These are phyloP conservation scores for Westerdykella sp. DNA, from an alignment of 2,329 filamentous ascomycete genomes.

Conservation along the genomic window DNA sequence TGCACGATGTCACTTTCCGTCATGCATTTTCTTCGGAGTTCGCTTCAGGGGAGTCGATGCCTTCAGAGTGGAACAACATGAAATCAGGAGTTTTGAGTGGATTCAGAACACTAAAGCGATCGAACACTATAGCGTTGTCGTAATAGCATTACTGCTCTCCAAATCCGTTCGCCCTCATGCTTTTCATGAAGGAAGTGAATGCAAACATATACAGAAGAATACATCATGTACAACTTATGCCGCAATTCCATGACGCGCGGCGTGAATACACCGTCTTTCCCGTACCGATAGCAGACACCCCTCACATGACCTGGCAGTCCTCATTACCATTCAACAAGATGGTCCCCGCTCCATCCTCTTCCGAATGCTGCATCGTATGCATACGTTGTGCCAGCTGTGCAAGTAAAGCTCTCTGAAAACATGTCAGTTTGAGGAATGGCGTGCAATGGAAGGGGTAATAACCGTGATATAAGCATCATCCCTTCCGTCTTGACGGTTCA, in stretches of 20 bases:
- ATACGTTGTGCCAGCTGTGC: conserved; percentile 33
- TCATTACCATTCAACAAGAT: conserved; percentile 28
- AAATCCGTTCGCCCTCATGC: no score
- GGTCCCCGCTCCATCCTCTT: conserved; percentile 17
- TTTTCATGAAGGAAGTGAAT: no score
- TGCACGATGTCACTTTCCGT: background rate
- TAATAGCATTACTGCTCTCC: no score
- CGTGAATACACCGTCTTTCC: no score
- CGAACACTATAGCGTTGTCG: no score
- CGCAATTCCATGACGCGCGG: no score
- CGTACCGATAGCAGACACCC: no score
- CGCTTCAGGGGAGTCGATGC: background rate
- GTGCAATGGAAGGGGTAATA: conserved; percentile 17
- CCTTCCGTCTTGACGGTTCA: conserved; percentile 52
- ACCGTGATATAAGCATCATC: conserved; percentile 54
- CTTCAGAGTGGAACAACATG: no score
- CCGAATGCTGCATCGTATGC: conserved; percentile 19
- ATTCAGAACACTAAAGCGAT: no score
- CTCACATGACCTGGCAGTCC: conserved; percentile 26
- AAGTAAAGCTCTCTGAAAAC: conserved; percentile 25
- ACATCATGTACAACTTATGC: no score
- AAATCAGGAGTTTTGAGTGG: background rate
- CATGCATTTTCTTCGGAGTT: background rate
- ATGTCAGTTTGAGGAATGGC: background rate
- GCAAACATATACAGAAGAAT: no score